phyloP scores from a whole-genome alignment of 768 basidiomycete species.

The Macrocybe gigantea region DNA sequence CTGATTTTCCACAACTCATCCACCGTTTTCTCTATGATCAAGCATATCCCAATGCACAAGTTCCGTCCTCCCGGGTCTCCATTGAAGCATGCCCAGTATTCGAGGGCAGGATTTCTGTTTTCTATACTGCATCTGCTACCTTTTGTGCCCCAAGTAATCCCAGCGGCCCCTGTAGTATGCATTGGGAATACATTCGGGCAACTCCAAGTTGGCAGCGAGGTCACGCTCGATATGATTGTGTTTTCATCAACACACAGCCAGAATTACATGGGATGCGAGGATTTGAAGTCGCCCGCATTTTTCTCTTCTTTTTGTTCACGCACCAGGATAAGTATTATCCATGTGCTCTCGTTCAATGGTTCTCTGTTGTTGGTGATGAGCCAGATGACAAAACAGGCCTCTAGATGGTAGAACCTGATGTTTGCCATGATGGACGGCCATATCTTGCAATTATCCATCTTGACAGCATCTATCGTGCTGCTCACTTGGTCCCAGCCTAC shows the following conservation, averaged over 20 bases:
- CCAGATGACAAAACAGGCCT: constrained; percentile 14
- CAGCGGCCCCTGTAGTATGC: constrained; percentile 17
- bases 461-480: constrained; percentile 8
- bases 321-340: constrained; percentile 8
- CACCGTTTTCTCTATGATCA: not conserved
- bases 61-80: constrained; percentile 4
- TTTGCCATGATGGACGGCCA: constrained; percentile 1
- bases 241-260: constrained; percentile 7
- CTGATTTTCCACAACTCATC: not conserved
- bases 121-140: constrained; percentile 20
- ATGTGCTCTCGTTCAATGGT: constrained; percentile 17
- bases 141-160: constrained; percentile 31
- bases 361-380: constrained; percentile 5
- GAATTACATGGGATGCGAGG: too few species aligned
- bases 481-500: constrained; percentile 15
- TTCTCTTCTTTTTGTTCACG: constrained; percentile 8
- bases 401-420: constrained; percentile 13
- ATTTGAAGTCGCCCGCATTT: not conserved
- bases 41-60: not conserved
- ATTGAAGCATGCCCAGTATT: constrained; percentile 9
- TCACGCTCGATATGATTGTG: constrained; percentile 18
- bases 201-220: constrained; percentile 20
- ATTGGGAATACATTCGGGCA: constrained; percentile 14
- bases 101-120: constrained; percentile 13
- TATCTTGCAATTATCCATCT: constrained; percentile 10